Evolutionary conservation across 1,284 basidiomycete species (phyloP).

Genomic region (Heterobasidion annosum): DNA sequence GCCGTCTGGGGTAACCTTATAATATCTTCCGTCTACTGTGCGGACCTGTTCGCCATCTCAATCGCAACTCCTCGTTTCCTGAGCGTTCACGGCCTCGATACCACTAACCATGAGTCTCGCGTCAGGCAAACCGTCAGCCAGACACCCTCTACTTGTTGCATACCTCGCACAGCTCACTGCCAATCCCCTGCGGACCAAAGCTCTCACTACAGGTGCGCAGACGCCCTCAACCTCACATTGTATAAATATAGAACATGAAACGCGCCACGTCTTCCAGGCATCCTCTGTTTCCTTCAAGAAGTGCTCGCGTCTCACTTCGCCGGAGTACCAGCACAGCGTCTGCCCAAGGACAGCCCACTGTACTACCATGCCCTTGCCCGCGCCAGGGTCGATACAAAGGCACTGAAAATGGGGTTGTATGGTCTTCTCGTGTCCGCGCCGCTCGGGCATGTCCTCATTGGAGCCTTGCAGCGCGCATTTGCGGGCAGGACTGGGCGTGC

Average conservation of each 20-base stretch:
- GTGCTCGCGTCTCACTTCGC: slow-evolving; percentile 69
- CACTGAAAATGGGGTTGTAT: slow-evolving; percentile 78
- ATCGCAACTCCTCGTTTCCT: neutral
- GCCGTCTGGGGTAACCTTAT: neutral
- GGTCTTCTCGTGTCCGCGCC: slow-evolving; percentile 84
- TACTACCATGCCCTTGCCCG: slow-evolving; percentile 44
- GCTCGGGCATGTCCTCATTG: slow-evolving; percentile 67
- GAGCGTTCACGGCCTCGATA: neutral
- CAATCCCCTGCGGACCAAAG: slow-evolving; percentile 70
- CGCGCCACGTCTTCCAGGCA: slow-evolving; percentile 27
- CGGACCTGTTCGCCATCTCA: neutral
- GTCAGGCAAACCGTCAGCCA: slow-evolving; percentile 11
- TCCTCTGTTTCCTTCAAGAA: slow-evolving; percentile 73
- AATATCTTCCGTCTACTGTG: neutral
- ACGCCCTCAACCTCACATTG: too few species aligned
- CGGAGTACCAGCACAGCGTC: slow-evolving; percentile 39
- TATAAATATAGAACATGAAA: neutral
- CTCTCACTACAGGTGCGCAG: slow-evolving; percentile 51
- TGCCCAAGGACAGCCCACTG: slow-evolving; percentile 44
- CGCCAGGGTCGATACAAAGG: slow-evolving; percentile 51
- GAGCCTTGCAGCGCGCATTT: slow-evolving; percentile 66
- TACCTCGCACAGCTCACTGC: slow-evolving; percentile 56
- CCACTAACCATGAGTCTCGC: neutral
- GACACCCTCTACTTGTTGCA: slow-evolving; percentile 48
- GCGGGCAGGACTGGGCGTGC: slow-evolving; percentile 63